phyloP scores from a whole-genome alignment of 139 green algal genomes.

The Spirogloea muscicola region DNA sequence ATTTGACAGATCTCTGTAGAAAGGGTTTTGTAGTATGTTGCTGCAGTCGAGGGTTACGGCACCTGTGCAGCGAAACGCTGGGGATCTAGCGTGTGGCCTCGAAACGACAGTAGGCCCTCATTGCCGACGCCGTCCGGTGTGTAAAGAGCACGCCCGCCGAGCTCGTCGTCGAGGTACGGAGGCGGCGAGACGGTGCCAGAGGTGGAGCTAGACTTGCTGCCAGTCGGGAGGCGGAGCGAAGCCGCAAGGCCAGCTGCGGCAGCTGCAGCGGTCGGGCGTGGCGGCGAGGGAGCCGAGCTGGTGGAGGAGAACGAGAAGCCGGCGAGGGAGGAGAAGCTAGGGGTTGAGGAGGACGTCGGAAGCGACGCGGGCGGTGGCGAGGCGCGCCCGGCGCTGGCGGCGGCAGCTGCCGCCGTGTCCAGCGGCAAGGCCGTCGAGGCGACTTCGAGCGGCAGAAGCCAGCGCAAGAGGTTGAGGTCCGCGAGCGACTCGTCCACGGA shows the following conservation, averaged over 20 bases:
- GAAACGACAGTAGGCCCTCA: slow-evolving; percentile 37
- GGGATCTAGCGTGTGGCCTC: slow-evolving; percentile 17
- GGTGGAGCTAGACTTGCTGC: background rate
- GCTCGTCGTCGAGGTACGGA: background rate
- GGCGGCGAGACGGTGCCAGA: background rate
- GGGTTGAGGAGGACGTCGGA: background rate
- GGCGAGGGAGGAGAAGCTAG: background rate
- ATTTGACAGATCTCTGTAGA: no score
- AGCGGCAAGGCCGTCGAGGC: background rate
- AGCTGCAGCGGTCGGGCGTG: background rate
- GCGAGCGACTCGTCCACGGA: background rate
- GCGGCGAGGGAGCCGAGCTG: background rate
- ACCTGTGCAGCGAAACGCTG: slow-evolving; percentile 18
- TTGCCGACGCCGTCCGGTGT: slow-evolving; percentile 7
- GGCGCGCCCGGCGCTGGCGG: background rate
- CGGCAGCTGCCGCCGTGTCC: background rate
- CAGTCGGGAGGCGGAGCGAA: background rate
- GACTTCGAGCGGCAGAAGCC: background rate
- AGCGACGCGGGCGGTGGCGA: background rate
- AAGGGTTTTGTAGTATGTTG: no score
- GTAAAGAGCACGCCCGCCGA: background rate
- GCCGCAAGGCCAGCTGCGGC: background rate
- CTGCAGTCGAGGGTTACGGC: no score
- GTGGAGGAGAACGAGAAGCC: slow-evolving; percentile 13
- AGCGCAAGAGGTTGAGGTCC: background rate